phyloP scores from a whole-genome alignment of 192 early-diverging fungal species.

The Glomus cerebriforme region DNA sequence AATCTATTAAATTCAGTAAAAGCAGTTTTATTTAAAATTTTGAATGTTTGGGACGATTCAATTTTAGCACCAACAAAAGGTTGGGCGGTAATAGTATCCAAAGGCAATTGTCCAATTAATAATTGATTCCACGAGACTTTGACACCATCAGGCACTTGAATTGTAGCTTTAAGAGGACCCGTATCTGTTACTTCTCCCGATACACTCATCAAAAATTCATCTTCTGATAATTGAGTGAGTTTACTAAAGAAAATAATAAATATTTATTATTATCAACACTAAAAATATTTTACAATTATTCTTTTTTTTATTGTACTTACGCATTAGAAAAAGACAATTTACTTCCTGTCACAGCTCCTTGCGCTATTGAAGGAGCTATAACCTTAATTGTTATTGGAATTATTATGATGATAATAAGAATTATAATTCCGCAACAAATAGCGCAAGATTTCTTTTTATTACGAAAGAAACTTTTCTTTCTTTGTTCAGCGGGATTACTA shows the following conservation, averaged over 20 bases:
- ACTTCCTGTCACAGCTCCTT: slow-evolving; percentile 47
- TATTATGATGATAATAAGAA: slow-evolving; percentile 50
- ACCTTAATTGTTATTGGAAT: slow-evolving; percentile 55
- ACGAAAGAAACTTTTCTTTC: not conserved
- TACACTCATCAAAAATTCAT: not conserved
- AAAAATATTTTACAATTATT: not conserved
- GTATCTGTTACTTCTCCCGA: slow-evolving; percentile 38
- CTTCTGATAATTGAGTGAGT: not conserved
- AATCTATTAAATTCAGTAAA: slow-evolving; percentile 51
- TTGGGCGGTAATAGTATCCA: slow-evolving; percentile 40
- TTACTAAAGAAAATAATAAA: not conserved
- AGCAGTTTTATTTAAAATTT: slow-evolving; percentile 41
- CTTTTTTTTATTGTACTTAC: not conserved
- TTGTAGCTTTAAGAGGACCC: slow-evolving; percentile 52
- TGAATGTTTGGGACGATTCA: slow-evolving; percentile 39
- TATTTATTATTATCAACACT: not conserved
- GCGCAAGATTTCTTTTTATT: slow-evolving; percentile 32
- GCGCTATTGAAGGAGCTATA: slow-evolving; percentile 55
- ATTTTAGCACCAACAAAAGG: slow-evolving; percentile 44
- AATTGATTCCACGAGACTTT: slow-evolving; percentile 40
- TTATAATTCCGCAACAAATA: slow-evolving; percentile 51
- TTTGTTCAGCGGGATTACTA: not conserved
- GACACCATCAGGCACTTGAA: slow-evolving; percentile 44
- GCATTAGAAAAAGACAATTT: slow-evolving; percentile 37
- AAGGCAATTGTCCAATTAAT: slow-evolving; percentile 40